Evolutionary conservation across 257 asterid genomes (phyloP).

Genomic region (Ilex asprella): DNA sequence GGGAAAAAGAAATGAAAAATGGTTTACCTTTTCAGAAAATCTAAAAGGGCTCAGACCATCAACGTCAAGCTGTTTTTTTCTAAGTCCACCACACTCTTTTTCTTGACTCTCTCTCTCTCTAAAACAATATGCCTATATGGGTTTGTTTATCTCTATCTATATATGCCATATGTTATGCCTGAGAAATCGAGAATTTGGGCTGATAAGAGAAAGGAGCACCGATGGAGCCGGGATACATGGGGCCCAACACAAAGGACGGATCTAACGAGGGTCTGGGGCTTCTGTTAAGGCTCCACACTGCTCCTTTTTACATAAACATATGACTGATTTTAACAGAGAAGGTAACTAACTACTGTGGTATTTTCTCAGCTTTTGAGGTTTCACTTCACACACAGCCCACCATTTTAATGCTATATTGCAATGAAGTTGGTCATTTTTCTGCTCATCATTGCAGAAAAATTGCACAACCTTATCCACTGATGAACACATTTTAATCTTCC

Average conservation of each 20-base stretch:
- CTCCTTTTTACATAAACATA: not conserved
- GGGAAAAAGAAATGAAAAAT: conserved; percentile 4
- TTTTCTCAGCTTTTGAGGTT: not conserved
- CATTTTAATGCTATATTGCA: too few species aligned
- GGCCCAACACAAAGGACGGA: conserved; percentile 28
- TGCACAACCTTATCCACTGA: too few species aligned
- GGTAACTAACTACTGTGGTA: not conserved
- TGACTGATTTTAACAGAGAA: not conserved
- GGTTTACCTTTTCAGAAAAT: conserved; percentile 19
- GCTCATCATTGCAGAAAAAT: too few species aligned
- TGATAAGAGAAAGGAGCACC: conserved; percentile 17
- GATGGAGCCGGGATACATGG: conserved; percentile 16
- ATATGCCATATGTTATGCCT: conserved; percentile 1
- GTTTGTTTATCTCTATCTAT: not conserved
- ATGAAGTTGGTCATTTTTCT: too few species aligned
- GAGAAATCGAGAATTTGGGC: conserved; percentile 31
- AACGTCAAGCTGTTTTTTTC: conserved; percentile 14
- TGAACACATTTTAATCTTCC: too few species aligned
- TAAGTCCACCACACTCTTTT: not conserved
- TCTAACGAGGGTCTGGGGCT: conserved; percentile 27
- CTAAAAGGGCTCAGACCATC: conserved; percentile 10
- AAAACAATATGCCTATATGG: not conserved
- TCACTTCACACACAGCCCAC: not conserved
- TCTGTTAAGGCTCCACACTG: conserved; percentile 5
- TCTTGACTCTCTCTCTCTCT: not conserved